Conservation (phyloP, 2,329 filamentous ascomycete genomes). For the Penicillium polonicum region DNA sequence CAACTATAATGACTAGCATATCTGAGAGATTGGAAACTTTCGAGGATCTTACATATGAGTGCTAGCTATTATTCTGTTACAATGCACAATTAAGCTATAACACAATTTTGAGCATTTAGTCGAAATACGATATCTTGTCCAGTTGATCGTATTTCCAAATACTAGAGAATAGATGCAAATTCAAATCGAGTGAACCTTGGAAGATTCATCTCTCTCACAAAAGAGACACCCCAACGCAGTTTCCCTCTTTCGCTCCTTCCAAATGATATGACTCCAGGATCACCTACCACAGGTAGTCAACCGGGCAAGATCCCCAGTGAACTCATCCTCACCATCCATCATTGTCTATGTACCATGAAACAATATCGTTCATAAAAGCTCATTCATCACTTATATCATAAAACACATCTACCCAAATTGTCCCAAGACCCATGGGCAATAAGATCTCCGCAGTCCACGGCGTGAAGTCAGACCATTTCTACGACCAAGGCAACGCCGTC, state of each 20-base stretch:
- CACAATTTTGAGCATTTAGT: neutral
- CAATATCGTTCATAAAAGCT: neutral
- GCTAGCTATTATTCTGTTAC: neutral
- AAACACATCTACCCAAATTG: neutral
- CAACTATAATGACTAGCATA: neutral
- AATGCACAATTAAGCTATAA: neutral
- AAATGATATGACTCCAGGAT: neutral
- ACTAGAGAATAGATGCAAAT: neutral
- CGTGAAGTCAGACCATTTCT: constrained; percentile 37
- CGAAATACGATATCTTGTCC: neutral
- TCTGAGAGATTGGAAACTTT: neutral
- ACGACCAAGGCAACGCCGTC: constrained; percentile 37
- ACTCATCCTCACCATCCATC: neutral
- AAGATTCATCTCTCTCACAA: neutral
- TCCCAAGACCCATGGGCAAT: constrained; percentile 28
- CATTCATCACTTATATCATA: neutral
- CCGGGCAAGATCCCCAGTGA: neutral
- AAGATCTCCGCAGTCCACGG: constrained; percentile 36
- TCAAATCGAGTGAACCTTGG: too few species aligned
- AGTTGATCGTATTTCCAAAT: neutral
- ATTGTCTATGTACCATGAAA: neutral
- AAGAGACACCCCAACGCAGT: neutral
- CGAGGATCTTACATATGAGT: neutral
- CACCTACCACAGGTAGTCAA: neutral
- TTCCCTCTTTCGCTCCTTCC: neutral